Base-by-base conservation (phyloP, 192 early-diverging fungal species). In the Fimicolochytrium jonesii region DNA sequence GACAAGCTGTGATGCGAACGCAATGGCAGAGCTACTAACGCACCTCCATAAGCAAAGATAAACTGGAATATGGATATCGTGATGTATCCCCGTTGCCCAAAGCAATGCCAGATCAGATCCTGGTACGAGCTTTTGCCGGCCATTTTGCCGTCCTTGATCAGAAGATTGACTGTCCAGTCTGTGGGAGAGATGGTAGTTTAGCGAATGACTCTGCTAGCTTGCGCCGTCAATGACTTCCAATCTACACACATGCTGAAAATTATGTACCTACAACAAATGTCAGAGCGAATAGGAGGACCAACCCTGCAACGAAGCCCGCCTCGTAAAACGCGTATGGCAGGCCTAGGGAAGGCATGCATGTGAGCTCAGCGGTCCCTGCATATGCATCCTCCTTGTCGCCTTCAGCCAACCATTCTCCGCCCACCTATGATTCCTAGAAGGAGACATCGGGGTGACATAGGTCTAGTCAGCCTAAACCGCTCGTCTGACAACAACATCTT, bases 41-140 rank as follows among this genome's bases (percentile, higher is more conserved):
- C 7, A 77, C 90, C 93, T 58, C 93, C 93, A 77, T 92, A 94
- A 1, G 93, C 92, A 81, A 96, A 93, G 6, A 88, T 78, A 57
- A 94, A 93, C 68, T 94, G 92, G 69, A 94, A 96, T 37, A 92
- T 67, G 4, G 92, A 93, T 53, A 90, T 92, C 4, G 79, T 39
- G 26, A 68, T 71, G 31, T 90, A 72, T 2, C 93, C 93, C 34
- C 77, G 48, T 20, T 81, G 78, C 44, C 93, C 93, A 66, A 90
- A 95, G 45, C 90, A 90, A 61, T 88, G 82, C 61, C 82, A 77
- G 29, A 95, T 77, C 59, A 95, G 52, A 10, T 88, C 92, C 64
- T 93, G 90, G 71, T 95, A 95, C 1, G 89, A 86, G 4, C 68
- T 83, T 48, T 81, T 77, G 1, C 92, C 89, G 2, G 89, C 81